These are phyloP conservation scores for Polygonum maritimum DNA, from an alignment of 148 eudicot species.

Conservation along the genomic window DNA sequence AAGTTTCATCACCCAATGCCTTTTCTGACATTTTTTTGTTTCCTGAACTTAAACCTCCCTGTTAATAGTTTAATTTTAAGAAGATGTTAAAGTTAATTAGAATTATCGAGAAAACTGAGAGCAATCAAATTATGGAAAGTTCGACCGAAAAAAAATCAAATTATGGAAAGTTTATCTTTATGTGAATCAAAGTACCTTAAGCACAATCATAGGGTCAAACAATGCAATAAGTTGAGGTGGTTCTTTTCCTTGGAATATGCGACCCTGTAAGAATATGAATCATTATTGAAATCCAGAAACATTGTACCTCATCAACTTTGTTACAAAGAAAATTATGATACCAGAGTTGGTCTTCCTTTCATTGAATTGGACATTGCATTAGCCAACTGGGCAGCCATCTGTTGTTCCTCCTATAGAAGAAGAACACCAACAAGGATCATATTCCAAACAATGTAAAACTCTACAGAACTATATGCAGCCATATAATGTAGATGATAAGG, in stretches of 20 bases:
- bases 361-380: constrained; percentile 83
- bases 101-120: constrained; percentile 7
- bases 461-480: background rate
- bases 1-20: constrained; percentile 81
- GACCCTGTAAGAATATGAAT: constrained; percentile 46
- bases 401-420: constrained; percentile 70
- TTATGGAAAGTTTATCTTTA: background rate
- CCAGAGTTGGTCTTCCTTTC: constrained; percentile 94
- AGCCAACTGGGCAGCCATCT: constrained; percentile 70
- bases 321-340: constrained; percentile 19
- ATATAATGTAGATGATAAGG: background rate
- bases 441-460: background rate
- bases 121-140: background rate
- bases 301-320: background rate
- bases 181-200: constrained; percentile 51
- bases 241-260: constrained; percentile 85
- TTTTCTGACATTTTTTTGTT: constrained; percentile 75
- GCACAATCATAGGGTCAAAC: constrained; percentile 92
- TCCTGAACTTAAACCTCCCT: constrained; percentile 94
- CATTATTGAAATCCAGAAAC: background rate
- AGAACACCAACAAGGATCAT: constrained; percentile 1
- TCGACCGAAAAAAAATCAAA: too few species aligned
- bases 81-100: constrained; percentile 9
- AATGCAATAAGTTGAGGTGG: constrained; percentile 92
- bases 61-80: constrained; percentile 8